A percentile compares a stretch with the other conserved stretches of the same genome.
Evolutionary conservation across 176 grass and related monocot species (phyloP).

Genomic region (Cenchrus americanus): DNA sequence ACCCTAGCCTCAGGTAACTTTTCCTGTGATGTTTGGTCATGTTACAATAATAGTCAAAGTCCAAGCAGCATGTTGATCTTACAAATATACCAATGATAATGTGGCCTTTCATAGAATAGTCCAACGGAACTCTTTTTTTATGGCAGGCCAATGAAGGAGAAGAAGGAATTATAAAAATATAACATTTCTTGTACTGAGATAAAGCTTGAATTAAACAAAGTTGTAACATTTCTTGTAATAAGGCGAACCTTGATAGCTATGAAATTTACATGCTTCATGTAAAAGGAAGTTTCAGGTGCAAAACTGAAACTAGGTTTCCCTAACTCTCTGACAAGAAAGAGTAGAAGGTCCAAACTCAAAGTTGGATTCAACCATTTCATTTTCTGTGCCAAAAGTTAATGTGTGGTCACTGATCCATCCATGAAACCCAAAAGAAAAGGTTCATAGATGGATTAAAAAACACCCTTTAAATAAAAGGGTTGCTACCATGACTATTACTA

Average conservation of each 20-base stretch:
- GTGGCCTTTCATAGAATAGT: slow-evolving; percentile 13
- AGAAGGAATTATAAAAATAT: background rate
- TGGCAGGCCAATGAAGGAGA: background rate
- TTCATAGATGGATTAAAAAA: slow-evolving; percentile 2
- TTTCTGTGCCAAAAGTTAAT: background rate
- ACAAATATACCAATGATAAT: slow-evolving; percentile 10
- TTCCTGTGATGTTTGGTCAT: slow-evolving; percentile 64
- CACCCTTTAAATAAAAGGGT: background rate
- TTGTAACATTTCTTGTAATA: background rate
- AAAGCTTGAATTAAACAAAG: background rate
- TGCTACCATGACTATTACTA: background rate
- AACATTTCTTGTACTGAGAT: background rate
- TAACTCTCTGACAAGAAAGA: background rate
- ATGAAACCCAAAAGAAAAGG: background rate
- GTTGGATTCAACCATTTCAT: background rate
- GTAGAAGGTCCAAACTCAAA: background rate
- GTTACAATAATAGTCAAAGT: slow-evolving; percentile 34
- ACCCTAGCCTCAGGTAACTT: slow-evolving; percentile 83
- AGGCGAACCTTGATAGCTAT: background rate
- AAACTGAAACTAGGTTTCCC: background rate
- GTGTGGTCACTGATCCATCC: background rate
- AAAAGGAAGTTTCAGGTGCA: background rate
- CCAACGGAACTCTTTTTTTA: background rate
- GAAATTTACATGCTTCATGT: background rate
- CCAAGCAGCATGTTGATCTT: background rate